Base-by-base conservation (phyloP, 2,329 filamentous ascomycete species). In the Thermomyces lanuginosus region DNA sequence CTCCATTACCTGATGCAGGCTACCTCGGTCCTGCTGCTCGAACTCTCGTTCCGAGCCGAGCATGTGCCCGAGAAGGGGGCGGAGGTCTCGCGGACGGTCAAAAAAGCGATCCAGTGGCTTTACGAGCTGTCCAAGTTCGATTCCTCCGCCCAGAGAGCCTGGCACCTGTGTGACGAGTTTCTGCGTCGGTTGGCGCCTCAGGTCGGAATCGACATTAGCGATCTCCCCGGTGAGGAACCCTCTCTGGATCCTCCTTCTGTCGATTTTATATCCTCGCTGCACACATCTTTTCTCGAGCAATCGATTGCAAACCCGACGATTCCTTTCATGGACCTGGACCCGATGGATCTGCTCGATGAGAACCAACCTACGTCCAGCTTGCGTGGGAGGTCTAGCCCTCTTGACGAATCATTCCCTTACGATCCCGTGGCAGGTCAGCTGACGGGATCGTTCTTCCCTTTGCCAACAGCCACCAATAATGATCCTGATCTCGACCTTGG, bases 1-100 rank as follows among this genome's bases (percentile, higher is more conserved):
- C 39, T 60, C 8, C 56, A 60, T 32, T 55, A 53, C 27, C 39
- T 60, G 5, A 57, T 60, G 42, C 57, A 60, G 37, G 48, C 57
- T 8, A 48, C 50, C 1, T 52, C 51, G 2, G 44, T 61, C 1
- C 43, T 60, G 11, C 45, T 59, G n/a, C 41, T 59, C 8, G 56
- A 60, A 28, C 43, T 60, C 7, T 43, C 54, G 8, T 58, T 55
- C 24, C 39, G 44, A 15, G 45, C 45, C n/a, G 48, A 56, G 22
- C 56, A 60, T 34, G 52, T 55, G 26, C 55, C 56, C 1, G 49
- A 57, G 25, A 54, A 55, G 26, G 49, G 45, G 1, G 36, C 35
- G 1, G 50, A 46, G 35, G 41, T 53, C 6, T 45, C 43, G 1
- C 51, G 48, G 24, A 47, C 49, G 4, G 41, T 44, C 6, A 49